These are phyloP conservation scores for Rhodotorula glutinis DNA, from an alignment of 1,284 basidiomycete genomes.

Conservation along the genomic window DNA sequence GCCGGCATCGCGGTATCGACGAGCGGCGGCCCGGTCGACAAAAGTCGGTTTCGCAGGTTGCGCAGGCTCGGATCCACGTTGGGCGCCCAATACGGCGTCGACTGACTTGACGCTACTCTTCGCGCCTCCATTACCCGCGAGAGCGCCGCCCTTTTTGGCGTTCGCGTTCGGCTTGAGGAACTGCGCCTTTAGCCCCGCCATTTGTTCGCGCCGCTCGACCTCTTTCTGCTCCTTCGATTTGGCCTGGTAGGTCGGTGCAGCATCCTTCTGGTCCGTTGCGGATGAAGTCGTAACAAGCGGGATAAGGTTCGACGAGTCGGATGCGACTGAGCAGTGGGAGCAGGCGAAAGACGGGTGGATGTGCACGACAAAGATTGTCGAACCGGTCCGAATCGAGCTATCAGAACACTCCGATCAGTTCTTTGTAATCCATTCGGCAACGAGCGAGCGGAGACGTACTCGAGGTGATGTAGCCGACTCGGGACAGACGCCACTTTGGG, in stretches of 20 bases:
- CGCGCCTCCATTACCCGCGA: too few species aligned
- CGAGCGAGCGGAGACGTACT: slow-evolving; percentile 12
- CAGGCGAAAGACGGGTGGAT: slow-evolving; percentile 36
- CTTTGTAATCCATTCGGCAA: too few species aligned
- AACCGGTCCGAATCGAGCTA: slow-evolving; percentile 23
- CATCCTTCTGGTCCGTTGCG: background rate
- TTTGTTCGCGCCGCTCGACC: slow-evolving; percentile 25
- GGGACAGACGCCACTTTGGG: slow-evolving; percentile 24
- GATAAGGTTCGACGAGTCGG: slow-evolving; percentile 37
- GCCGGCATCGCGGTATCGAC: slow-evolving; percentile 23
- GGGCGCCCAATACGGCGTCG: too few species aligned
- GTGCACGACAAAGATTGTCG: slow-evolving; percentile 30
- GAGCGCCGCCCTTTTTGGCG: background rate
- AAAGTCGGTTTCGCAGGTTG: background rate
- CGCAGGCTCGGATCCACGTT: too few species aligned
- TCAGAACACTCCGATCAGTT: too few species aligned
- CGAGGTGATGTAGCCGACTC: slow-evolving; percentile 24
- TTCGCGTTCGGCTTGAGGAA: slow-evolving; percentile 13
- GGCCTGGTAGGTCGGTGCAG: slow-evolving; percentile 1
- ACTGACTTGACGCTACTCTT: too few species aligned
- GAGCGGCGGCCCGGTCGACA: slow-evolving; percentile 30
- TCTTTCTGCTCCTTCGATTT: slow-evolving; percentile 37
- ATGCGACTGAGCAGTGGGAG: slow-evolving; percentile 26
- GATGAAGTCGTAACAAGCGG: slow-evolving; percentile 8
- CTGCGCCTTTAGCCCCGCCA: slow-evolving; percentile 23